These are phyloP conservation scores for Coemansia sp. DNA, from an alignment of 192 early-diverging fungal genomes.

Conservation along the genomic window DNA sequence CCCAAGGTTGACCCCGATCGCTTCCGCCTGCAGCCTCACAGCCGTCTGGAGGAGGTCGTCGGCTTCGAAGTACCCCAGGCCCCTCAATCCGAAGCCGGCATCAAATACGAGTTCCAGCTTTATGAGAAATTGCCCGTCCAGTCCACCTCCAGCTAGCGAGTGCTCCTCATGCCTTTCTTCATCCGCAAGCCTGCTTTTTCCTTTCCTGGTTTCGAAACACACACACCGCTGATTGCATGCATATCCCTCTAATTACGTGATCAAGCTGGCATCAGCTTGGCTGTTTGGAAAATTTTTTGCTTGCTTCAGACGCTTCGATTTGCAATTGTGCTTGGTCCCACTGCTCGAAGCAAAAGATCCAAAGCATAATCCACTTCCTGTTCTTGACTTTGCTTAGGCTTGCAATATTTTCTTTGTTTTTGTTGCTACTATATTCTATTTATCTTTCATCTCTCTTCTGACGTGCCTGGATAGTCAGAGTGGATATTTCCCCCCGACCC, in stretches of 20 bases:
- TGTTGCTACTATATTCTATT: slow-evolving; percentile 4
- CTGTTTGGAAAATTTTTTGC: not conserved
- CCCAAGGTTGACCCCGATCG: slow-evolving; percentile 55
- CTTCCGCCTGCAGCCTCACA: slow-evolving; percentile 48
- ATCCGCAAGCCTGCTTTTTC: too few relatives aligned
- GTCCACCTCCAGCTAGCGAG: not conserved
- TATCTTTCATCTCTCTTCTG: not conserved
- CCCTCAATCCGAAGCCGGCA: slow-evolving; percentile 56
- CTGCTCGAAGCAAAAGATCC: not conserved
- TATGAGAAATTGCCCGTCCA: slow-evolving; percentile 27
- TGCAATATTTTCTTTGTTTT: slow-evolving; percentile 6
- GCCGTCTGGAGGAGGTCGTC: slow-evolving; percentile 56
- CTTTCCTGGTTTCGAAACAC: too few relatives aligned
- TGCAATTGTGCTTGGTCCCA: not conserved
- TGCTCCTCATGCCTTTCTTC: too few relatives aligned
- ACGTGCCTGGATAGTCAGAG: not conserved
- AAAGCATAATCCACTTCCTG: not conserved
- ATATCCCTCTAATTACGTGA: not conserved
- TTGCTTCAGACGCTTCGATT: not conserved
- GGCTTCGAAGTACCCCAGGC: slow-evolving; percentile 41
- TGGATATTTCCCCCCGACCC: not conserved
- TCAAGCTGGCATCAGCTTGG: not conserved
- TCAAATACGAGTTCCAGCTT: slow-evolving; percentile 63
- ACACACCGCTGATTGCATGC: not conserved
- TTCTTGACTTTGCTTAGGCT: not conserved